Conservation (phyloP, 805 yeast species). For the Pichia ethanolica region DNA sequence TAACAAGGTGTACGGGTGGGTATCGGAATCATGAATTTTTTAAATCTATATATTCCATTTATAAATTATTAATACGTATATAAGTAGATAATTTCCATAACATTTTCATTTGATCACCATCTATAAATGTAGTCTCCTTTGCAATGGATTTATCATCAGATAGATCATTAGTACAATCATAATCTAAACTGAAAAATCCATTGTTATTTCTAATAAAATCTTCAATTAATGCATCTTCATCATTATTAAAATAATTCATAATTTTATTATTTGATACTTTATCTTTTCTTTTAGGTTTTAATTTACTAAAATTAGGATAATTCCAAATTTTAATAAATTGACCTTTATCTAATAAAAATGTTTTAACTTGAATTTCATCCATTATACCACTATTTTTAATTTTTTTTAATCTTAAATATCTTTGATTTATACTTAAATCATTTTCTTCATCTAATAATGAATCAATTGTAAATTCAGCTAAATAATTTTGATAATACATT, state of each 20-base stretch:
- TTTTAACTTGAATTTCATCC: slow-evolving; percentile 1
- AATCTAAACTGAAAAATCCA: slow-evolving; percentile 7
- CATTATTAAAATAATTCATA: not conserved
- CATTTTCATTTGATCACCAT: slow-evolving; percentile 3
- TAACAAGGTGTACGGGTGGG: too few relatives aligned
- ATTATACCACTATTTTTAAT: not conserved
- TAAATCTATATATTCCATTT: too few relatives aligned
- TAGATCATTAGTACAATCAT: not conserved
- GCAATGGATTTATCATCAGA: not conserved
- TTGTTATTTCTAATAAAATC: slow-evolving; percentile 2
- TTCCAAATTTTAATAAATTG: slow-evolving; percentile 6
- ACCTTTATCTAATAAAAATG: slow-evolving; percentile 5
- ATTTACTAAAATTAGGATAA: not conserved
- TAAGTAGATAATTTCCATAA: slow-evolving; percentile 7
- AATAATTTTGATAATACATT: not conserved
- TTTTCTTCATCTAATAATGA: slow-evolving; percentile 2
- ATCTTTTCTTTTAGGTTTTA: not conserved
- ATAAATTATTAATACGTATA: slow-evolving; percentile 6
- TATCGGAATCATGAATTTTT: too few relatives aligned
- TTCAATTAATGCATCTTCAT: not conserved
- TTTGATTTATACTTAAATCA: not conserved
- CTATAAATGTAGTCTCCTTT: not conserved
- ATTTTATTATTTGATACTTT: not conserved
- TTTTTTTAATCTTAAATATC: not conserved
- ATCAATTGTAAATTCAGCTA: not conserved